phyloP scores from a whole-genome alignment of 75 land plant genomes.

The Cunninghamia lanceolata region DNA sequence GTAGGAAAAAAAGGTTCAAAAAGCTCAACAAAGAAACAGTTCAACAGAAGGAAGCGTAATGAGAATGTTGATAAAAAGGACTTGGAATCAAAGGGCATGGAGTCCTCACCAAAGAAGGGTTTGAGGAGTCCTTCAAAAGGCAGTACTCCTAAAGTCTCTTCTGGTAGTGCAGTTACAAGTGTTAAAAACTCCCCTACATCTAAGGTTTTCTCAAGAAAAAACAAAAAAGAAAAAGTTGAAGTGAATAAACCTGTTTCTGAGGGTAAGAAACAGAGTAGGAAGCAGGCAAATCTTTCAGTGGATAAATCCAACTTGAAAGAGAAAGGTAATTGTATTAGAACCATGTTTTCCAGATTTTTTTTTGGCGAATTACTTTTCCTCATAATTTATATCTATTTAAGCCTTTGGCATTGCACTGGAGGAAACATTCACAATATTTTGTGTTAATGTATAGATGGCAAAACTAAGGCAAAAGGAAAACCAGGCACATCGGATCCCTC shows the following conservation, averaged over 20 bases:
- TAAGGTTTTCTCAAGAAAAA: constrained; percentile 46
- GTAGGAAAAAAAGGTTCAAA: constrained; percentile 19
- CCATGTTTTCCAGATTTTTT: constrained; percentile 1
- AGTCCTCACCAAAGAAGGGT: constrained; percentile 19
- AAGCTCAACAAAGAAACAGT: constrained; percentile 13
- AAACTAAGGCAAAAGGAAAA: constrained; percentile 31
- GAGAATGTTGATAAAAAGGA: constrained; percentile 14
- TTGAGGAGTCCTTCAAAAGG: constrained; percentile 16
- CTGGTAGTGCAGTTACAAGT: background rate
- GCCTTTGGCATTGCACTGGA: too few species aligned
- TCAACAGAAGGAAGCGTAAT: constrained; percentile 12
- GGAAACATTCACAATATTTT: background rate
- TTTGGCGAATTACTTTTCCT: background rate
- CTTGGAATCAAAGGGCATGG: background rate
- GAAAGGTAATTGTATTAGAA: constrained; percentile 15
- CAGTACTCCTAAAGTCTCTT: constrained; percentile 9
- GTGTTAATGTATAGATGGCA: constrained; percentile 38
- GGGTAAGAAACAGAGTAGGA: background rate
- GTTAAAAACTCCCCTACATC: constrained; percentile 23
- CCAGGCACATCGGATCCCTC: constrained; percentile 32
- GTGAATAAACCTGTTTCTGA: constrained; percentile 16
- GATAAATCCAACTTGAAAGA: constrained; percentile 6
- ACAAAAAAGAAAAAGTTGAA: constrained; percentile 23
- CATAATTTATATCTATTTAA: background rate
- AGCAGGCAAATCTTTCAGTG: constrained; percentile 10